These are phyloP conservation scores for Colletotrichum trifolii DNA, from an alignment of 2,329 filamentous ascomycete genomes.

Conservation along the genomic window DNA sequence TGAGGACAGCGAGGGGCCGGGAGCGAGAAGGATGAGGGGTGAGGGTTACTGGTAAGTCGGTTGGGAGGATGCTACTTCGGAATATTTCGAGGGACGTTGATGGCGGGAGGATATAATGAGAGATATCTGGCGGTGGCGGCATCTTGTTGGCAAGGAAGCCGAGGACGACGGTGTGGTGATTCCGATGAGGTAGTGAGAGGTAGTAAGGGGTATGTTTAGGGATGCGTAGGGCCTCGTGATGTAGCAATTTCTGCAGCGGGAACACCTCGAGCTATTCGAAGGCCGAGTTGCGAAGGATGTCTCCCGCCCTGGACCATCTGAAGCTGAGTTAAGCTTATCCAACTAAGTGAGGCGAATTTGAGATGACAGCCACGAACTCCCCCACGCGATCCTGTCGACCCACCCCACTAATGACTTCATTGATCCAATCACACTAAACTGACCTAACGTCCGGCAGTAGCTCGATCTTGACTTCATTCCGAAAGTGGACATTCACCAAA, in stretches of 20 bases:
- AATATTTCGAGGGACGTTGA: conserved; percentile 47
- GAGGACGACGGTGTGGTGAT: not conserved
- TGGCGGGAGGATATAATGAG: conserved; percentile 46
- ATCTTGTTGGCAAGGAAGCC: conserved; percentile 8
- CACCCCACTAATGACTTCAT: conserved; percentile 23
- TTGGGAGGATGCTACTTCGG: conserved; percentile 44
- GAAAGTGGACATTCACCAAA: not conserved
- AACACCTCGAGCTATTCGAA: too few species aligned
- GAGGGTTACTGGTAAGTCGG: conserved; percentile 44
- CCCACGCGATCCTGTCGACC: not conserved
- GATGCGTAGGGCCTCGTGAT: too few species aligned
- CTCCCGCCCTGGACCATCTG: not conserved
- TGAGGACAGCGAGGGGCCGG: conserved; percentile 53
- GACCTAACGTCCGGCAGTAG: not conserved
- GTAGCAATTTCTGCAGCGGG: too few species aligned
- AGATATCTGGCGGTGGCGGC: conserved; percentile 43
- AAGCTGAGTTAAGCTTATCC: not conserved
- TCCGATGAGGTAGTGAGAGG: not conserved
- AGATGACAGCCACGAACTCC: conserved; percentile 16
- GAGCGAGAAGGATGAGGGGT: conserved; percentile 19
- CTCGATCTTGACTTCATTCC: conserved; percentile 8
- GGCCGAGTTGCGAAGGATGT: too few species aligned
- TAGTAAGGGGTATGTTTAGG: not conserved
- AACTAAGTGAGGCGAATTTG: conserved; percentile 5
- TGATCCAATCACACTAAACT: not conserved